These are phyloP conservation scores for Rosa rugosa DNA, from an alignment of 306 rosid genomes.

Conservation along the genomic window DNA sequence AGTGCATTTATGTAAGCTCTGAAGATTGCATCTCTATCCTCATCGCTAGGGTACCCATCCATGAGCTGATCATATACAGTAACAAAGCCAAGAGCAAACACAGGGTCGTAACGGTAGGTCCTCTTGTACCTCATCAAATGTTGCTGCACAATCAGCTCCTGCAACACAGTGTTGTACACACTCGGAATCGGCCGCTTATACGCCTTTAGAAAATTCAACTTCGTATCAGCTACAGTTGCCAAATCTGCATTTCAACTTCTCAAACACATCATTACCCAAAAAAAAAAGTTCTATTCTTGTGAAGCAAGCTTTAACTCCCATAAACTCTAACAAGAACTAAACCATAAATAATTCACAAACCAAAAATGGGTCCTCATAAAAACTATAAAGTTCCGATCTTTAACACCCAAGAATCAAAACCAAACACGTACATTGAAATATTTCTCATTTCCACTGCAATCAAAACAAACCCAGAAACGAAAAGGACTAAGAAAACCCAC, in stretches of 20 bases:
- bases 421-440: not conserved
- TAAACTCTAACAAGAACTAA: not conserved
- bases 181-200: slow-evolving; percentile 92
- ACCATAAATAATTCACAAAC: slow-evolving; percentile 2
- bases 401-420: not conserved
- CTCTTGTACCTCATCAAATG: slow-evolving; percentile 92
- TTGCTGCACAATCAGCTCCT: slow-evolving; percentile 95
- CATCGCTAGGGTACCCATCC: slow-evolving; percentile 97
- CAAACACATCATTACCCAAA: slow-evolving; percentile 30
- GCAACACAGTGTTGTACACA: slow-evolving; percentile 83
- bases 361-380: not conserved
- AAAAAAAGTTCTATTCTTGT: slow-evolving; percentile 16
- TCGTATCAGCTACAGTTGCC: slow-evolving; percentile 88
- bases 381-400: not conserved
- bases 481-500: slow-evolving; percentile 29
- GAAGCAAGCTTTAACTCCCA: slow-evolving; percentile 4
- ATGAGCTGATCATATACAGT: slow-evolving; percentile 92
- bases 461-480: slow-evolving; percentile 8
- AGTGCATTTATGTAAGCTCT: slow-evolving; percentile 75
- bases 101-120: slow-evolving; percentile 79
- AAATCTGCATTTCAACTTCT: slow-evolving; percentile 51
- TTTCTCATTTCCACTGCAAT: not conserved
- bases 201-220: slow-evolving; percentile 74
- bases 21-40: slow-evolving; percentile 86
- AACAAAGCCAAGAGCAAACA: slow-evolving; percentile 91